Conservation (phyloP, 441 rosid species). For the Eutrema salsugineum region DNA sequence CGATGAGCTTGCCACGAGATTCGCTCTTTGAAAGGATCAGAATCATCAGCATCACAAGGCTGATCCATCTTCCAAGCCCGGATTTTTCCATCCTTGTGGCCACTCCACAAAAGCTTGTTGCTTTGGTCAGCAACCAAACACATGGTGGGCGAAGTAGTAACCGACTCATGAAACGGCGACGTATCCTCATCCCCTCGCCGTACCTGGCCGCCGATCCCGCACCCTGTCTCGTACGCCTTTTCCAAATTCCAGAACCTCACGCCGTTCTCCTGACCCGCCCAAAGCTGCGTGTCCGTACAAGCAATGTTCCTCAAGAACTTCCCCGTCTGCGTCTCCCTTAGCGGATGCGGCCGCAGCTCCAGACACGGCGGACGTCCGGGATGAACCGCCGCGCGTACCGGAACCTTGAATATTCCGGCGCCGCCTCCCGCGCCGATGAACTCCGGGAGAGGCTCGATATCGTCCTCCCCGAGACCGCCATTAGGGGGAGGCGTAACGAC, state of each 20-base stretch:
- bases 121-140: conserved; percentile 72
- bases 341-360: conserved; percentile 91
- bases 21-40: conserved; percentile 68
- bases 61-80: conserved; percentile 90
- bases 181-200: conserved; percentile 96
- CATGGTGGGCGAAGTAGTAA: conserved; percentile 60
- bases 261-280: conserved; percentile 95
- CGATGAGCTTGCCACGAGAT: conserved; percentile 95
- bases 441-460: conserved; percentile 48
- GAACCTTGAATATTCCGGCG: conserved; percentile 59
- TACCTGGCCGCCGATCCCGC: conserved; percentile 56
- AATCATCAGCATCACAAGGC: conserved; percentile 22
- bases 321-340: conserved; percentile 90
- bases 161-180: conserved; percentile 86
- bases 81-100: conserved; percentile 95
- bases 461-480: background rate
- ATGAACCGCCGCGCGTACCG: conserved; percentile 74
- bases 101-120: conserved; percentile 75
- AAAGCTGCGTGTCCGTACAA: conserved; percentile 80
- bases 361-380: conserved; percentile 78
- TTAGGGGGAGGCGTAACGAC: conserved; percentile 25
- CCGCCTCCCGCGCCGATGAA: conserved; percentile 60
- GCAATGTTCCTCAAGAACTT: conserved; percentile 81
- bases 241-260: conserved; percentile 78
- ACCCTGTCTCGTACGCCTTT: conserved; percentile 60